Evolutionary conservation across 2,329 filamentous ascomycete genomes (phyloP).

Genomic region (Colletotrichum sp.): DNA sequence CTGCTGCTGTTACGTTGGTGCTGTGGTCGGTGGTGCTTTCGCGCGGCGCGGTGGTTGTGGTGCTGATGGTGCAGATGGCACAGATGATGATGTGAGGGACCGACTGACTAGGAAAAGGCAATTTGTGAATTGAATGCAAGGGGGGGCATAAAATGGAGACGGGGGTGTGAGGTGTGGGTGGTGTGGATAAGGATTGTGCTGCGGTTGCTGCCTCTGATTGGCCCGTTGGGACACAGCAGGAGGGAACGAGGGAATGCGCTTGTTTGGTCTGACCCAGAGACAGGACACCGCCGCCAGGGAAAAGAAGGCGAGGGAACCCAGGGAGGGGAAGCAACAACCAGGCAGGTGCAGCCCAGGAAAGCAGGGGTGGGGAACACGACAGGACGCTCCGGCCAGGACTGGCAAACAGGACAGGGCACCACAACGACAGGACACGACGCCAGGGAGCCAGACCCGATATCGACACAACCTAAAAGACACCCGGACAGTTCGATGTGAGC

Average conservation of each 20-base stretch:
- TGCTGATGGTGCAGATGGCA: background rate
- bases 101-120: conserved; percentile 20
- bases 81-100: conserved; percentile 13
- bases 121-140: conserved; percentile 20
- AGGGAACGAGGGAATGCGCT: conserved; percentile 6
- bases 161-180: conserved; percentile 5
- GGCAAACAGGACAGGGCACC: background rate
- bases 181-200: background rate
- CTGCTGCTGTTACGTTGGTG: background rate
- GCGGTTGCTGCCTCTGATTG: background rate
- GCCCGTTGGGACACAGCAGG: background rate
- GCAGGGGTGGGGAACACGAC: background rate
- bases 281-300: conserved; percentile 9
- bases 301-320: conserved; percentile 11
- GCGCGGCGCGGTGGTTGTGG: background rate
- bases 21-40: background rate
- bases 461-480: conserved; percentile 8
- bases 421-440: background rate
- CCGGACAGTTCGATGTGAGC: background rate
- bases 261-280: conserved; percentile 17
- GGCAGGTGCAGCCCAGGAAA: background rate
- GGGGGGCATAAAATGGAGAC: conserved; percentile 8
- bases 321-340: background rate
- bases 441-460: conserved; percentile 2
- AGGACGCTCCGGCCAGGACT: background rate